A percentile compares a stretch with the other conserved stretches of the same genome.
Evolutionary conservation across 495 filamentous ascomycete genomes (phyloP).

Genomic region (Penicillium diatomitis): DNA sequence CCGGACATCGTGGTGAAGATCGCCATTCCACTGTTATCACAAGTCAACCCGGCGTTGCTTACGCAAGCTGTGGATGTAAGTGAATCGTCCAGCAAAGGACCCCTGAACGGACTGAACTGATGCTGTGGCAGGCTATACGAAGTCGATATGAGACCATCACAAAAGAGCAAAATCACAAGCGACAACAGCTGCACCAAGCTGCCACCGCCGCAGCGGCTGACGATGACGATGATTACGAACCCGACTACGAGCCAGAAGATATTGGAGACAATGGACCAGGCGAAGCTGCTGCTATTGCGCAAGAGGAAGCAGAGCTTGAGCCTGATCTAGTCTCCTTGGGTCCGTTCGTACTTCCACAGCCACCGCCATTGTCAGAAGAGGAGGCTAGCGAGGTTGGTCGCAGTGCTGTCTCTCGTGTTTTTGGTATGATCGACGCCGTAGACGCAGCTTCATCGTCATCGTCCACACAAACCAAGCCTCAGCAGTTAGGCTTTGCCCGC

Average conservation of each 20-base stretch:
- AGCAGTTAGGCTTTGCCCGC: conserved; percentile 59
- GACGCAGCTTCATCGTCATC: conserved; percentile 53
- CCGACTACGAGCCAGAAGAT: conserved; percentile 66
- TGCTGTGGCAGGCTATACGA: conserved; percentile 33
- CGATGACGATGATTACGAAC: conserved; percentile 85
- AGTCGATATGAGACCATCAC: conserved; percentile 36
- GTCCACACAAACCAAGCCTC: conserved; percentile 32
- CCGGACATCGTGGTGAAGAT: conserved; percentile 67
- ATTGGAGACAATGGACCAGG: conserved; percentile 64
- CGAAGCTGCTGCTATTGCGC: conserved; percentile 55
- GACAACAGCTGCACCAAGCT: conserved; percentile 24
- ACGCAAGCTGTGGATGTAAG: conserved; percentile 57
- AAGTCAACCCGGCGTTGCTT: conserved; percentile 53
- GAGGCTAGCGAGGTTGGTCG: conserved; percentile 59
- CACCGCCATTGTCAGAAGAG: conserved; percentile 58
- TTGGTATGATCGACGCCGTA: conserved; percentile 61
- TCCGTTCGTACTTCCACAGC: conserved; percentile 70
- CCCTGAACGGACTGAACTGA: conserved; percentile 15
- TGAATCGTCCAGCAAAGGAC: neutral
- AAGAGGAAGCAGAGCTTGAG: conserved; percentile 41
- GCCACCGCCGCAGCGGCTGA: conserved; percentile 47
- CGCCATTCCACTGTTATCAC: conserved; percentile 56
- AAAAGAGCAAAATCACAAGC: conserved; percentile 29
- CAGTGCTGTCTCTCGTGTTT: conserved; percentile 62
- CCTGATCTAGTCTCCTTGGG: conserved; percentile 50